Conservation (phyloP, 306 rosid species). For the Mucuna pruriens region DNA sequence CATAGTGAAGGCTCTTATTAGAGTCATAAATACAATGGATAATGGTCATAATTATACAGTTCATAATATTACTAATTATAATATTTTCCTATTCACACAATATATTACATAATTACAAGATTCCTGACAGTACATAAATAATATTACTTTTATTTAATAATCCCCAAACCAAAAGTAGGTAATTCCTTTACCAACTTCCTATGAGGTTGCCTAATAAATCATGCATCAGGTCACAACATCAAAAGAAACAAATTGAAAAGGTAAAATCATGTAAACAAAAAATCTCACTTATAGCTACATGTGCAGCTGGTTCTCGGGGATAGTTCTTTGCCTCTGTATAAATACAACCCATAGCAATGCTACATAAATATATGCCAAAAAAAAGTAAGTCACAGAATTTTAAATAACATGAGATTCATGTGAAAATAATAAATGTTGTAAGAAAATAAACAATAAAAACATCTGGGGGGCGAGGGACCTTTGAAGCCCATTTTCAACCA, state of each 20-base stretch:
- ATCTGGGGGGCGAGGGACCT: slow-evolving; percentile 52
- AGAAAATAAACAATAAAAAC: slow-evolving; percentile 23
- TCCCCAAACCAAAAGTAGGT: neutral
- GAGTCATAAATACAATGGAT: neutral
- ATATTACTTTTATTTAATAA: too few species aligned
- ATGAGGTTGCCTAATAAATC: slow-evolving; percentile 26
- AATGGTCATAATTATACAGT: neutral
- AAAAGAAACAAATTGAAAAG: slow-evolving; percentile 28
- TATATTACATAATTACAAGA: too few species aligned
- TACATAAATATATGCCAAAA: slow-evolving; percentile 48
- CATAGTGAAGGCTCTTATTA: neutral
- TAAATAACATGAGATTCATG: slow-evolving; percentile 10
- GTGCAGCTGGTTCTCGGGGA: slow-evolving; percentile 99
- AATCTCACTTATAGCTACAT: slow-evolving; percentile 94
- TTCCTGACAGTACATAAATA: too few species aligned
- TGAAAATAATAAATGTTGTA: slow-evolving; percentile 17
- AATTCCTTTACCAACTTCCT: neutral
- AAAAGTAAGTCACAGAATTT: slow-evolving; percentile 41
- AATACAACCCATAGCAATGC: slow-evolving; percentile 97
- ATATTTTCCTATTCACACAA: neutral
- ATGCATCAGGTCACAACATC: slow-evolving; percentile 9
- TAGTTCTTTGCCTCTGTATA: slow-evolving; percentile 94
- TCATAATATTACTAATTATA: neutral
- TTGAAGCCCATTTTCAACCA: slow-evolving; percentile 81
- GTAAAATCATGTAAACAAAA: slow-evolving; percentile 40